Conservation (phyloP, 2,329 filamentous ascomycete genomes). For the Cladorrhinum sp. region DNA sequence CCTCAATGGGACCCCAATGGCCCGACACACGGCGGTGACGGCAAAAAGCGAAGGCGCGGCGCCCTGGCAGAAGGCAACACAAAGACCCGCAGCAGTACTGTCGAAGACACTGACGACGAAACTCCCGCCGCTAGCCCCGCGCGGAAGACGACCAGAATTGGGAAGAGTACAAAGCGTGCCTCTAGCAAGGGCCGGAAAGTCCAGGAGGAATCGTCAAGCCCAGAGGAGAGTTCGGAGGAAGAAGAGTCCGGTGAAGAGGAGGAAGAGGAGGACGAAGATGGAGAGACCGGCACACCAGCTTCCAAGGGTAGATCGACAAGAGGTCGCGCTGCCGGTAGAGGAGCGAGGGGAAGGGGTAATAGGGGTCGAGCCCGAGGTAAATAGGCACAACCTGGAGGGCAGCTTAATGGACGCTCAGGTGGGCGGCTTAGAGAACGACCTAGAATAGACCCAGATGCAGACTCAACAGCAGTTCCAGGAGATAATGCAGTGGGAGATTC, state of each 20-base stretch:
- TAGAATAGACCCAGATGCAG: not conserved
- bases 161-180: constrained; percentile 43
- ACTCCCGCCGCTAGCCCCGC: constrained; percentile 40
- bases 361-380: constrained; percentile 32
- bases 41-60: constrained; percentile 47
- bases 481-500: no score
- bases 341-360: constrained; percentile 29
- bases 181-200: constrained; percentile 41
- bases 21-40: constrained; percentile 23
- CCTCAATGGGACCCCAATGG: constrained; percentile 38
- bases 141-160: constrained; percentile 41
- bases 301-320: constrained; percentile 37
- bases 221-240: constrained; percentile 35
- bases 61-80: constrained; percentile 33
- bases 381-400: not conserved
- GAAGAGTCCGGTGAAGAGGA: constrained; percentile 34
- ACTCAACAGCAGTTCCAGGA: no score
- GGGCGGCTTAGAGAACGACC: not conserved
- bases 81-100: constrained; percentile 44
- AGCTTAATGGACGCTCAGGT: not conserved
- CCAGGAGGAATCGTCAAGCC: constrained; percentile 36
- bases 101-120: constrained; percentile 52
- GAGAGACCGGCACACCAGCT: constrained; percentile 39
- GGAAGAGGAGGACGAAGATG: constrained; percentile 36
- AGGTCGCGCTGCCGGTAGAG: constrained; percentile 29